Base-by-base conservation (phyloP, 352 stramenopile species). In the Phytopythium helicoides region DNA sequence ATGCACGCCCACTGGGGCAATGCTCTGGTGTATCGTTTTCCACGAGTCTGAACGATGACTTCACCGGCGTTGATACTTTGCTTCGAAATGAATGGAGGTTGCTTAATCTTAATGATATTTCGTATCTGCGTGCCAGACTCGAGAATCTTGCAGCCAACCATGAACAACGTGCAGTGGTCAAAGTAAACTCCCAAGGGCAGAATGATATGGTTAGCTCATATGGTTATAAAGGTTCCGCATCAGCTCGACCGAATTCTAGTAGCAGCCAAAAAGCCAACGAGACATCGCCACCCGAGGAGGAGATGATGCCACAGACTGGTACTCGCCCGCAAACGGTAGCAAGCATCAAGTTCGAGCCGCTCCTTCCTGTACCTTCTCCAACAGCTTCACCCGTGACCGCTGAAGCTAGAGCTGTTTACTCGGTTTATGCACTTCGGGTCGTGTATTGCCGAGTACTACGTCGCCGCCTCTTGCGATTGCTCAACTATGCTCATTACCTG, bases 401-500 rank as follows among this genome's bases (percentile, higher is more conserved):
- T 33, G 28, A 33, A 9, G 9, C 45, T 6, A 18, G 1, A 7
- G 44, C 53, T 0, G 34, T 82, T 19, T 70, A 72, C 35, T 49
- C 54, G 19, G 56, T 81, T 16, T 86, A 86, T 47, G 48, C 66
- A 9, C 23, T 84, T 22, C 63, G 71, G 10, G 58, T 78, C 7
- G 49, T 79, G 12, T 60, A 46, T 3, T 81, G 71, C 53, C 66
- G 78, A 56, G 38, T 54, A 2, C 68, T 72, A 40, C 59, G 73
- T 18, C 55, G 69, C 34, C 64, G 60, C 7, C 35, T 84, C 10
- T 38, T 87, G 36, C 74, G 78, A 16, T 42, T 68, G 28, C 56
- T 87, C 25, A 85, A 81, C 47, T 81, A 79, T 52, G 47, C 69
- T 22, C 71, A 86, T 45, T 80, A 70, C 56, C 33, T 84, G 18